phyloP scores from a whole-genome alignment of 139 green algal genomes.

The Chlamydomonas schloesseri region DNA sequence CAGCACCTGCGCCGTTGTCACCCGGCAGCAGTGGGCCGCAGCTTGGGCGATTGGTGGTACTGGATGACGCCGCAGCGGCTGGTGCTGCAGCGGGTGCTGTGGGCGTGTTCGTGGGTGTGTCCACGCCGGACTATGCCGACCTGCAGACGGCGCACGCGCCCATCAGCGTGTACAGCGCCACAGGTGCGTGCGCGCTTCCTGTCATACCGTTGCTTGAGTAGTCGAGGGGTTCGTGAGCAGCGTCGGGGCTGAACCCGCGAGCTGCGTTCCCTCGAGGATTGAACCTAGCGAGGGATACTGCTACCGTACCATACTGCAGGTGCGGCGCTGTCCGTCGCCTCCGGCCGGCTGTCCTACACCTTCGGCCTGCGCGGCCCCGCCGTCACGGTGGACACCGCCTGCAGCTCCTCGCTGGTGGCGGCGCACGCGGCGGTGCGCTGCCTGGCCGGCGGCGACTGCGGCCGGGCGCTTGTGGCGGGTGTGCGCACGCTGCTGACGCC shows the following conservation, averaged over 20 bases:
- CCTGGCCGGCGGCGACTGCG: conserved; percentile 44
- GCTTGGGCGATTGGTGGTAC: neutral
- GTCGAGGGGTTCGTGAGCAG: too few species aligned
- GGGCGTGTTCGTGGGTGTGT: conserved; percentile 70
- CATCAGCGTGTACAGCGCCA: conserved; percentile 72
- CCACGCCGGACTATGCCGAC: conserved; percentile 69
- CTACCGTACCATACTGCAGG: conserved; percentile 49
- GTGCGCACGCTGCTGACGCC: conserved; percentile 73
- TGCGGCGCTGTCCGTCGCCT: conserved; percentile 73
- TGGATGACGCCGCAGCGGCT: too few species aligned
- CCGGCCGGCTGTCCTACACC: conserved; percentile 85
- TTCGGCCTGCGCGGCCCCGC: conserved; percentile 83
- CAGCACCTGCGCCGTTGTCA: neutral
- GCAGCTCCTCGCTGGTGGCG: conserved; percentile 81
- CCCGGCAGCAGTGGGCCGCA: neutral
- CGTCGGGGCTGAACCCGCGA: too few species aligned
- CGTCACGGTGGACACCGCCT: conserved; percentile 83
- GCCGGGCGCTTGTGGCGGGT: conserved; percentile 49
- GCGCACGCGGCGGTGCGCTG: conserved; percentile 60
- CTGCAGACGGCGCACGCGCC: conserved; percentile 58
- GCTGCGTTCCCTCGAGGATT: too few species aligned
- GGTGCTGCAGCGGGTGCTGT: neutral
- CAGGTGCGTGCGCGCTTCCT: conserved; percentile 43
- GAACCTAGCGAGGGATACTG: too few species aligned
- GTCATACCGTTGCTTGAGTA: neutral